Base-by-base conservation (phyloP, 306 rosid genomes). In the Bauhinia variegata region DNA sequence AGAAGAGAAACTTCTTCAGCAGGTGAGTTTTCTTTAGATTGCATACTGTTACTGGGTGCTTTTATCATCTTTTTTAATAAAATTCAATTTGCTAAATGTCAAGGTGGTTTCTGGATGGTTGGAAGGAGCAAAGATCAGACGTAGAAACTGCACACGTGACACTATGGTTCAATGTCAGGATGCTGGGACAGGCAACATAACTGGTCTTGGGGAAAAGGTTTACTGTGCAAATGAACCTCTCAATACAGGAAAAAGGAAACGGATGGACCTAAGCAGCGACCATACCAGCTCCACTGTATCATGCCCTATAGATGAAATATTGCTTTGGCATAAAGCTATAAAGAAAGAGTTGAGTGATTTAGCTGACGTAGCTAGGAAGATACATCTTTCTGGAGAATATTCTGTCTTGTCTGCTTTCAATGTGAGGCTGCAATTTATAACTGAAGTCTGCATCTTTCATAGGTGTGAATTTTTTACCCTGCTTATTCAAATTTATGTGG, bases 401-500 rank as follows among this genome's bases (percentile, higher is more conserved):
- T 65, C 79, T 50, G 73, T 66, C 58, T 49, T 74, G 19, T 58
- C 72, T 48, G 54, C 61, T 5, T 74, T 65, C 63, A 66, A 58
- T 54, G 48, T 43, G 68, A 74, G 73, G 68, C 30, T 74, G 61
- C 73, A 74, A 37, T 74, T 74, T 47, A 57, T 74, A 8, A 54
- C 62, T 39, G 73, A 74, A 51, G 73, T 74, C 60, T 74, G 73
- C 73, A 65, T 66, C 79, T 74, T 65, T 58, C 73, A 74, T 62
- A 74, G 79, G 78, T 73, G 15, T 43, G 65, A 49, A 18, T 30
- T 63, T 30, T 63, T 61, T 56, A 28, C 43, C 50, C 2, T 61
- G 42, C 51, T 41, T 51, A 36, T 51, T 41, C 46, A 16, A 31
- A 60, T 32, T 44, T 63, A 42, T 54, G 12, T 71, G 31, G 38